phyloP scores from a whole-genome alignment of 192 early-diverging fungal species.

The Rhizoclosmatium globosum region DNA sequence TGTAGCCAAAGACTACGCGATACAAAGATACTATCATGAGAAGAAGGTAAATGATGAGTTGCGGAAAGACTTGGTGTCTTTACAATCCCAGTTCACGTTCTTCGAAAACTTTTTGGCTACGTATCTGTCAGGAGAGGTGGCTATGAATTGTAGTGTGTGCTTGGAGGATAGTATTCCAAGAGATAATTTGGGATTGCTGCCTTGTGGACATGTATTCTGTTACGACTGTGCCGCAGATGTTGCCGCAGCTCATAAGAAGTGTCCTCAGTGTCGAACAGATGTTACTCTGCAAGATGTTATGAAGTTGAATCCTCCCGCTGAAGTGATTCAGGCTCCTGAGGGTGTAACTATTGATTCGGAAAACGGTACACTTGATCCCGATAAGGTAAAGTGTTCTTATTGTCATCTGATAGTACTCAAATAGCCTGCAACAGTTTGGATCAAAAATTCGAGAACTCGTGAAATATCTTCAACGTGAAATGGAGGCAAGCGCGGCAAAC shows the following conservation, averaged over 20 bases:
- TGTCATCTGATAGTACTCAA: background rate
- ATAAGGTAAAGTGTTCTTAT: background rate
- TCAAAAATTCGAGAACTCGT: slow-evolving; percentile 37
- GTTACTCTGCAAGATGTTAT: background rate
- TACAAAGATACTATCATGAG: background rate
- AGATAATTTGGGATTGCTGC: slow-evolving; percentile 19
- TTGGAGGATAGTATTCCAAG: slow-evolving; percentile 19
- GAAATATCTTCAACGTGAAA: slow-evolving; percentile 22
- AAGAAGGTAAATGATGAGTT: background rate
- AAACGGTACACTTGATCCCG: slow-evolving; percentile 15
- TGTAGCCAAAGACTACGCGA: slow-evolving; percentile 1
- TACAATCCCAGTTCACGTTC: slow-evolving; percentile 33
- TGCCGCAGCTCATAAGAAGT: background rate
- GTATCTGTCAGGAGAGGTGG: background rate
- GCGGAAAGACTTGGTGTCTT: background rate
- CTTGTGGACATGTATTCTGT: slow-evolving; percentile 41
- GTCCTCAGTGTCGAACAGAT: background rate
- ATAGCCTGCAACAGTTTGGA: slow-evolving; percentile 21
- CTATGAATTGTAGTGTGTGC: slow-evolving; percentile 19
- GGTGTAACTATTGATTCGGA: background rate
- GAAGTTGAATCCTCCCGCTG: slow-evolving; percentile 12
- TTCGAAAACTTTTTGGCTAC: slow-evolving; percentile 34
- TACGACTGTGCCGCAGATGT: slow-evolving; percentile 34
- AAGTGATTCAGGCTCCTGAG: background rate
- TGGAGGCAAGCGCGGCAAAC: background rate